Evolutionary conservation across 208 protist genomes (phyloP), one percentile per base, ranked within the genome.

Genomic region (Leishmania lainsoni): DNA sequence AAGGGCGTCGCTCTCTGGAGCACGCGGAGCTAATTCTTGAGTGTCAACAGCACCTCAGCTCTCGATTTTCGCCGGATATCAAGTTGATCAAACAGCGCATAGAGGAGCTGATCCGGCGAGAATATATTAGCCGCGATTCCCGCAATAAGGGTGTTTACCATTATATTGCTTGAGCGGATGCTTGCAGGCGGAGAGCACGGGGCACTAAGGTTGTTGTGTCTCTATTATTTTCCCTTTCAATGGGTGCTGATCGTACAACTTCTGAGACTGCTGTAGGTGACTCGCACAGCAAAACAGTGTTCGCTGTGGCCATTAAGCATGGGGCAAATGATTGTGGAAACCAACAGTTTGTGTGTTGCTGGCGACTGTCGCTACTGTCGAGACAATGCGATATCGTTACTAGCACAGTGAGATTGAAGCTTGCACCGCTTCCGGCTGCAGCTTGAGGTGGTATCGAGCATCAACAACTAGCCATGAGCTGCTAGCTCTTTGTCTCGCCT

Each of bases 31-130:
- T 98, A 58, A 56, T 97, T 10, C 86, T 87, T 20, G 87, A 97
- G 82, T 96, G 92, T 78, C 88, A 89, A 45, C 84, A 91, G 75
- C 91, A 94, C 84, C 84, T 98, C 5, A 83, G 75, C 68, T 51
- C 79, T 45, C 83, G 83, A 26, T 98, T 98, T 81, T 86, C 76
- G 2, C 88, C 90, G 2, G 93, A 98, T 68, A 65, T 87, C 16
- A 94, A 91, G 68, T 58, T 96, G 10, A 88, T 98, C 56, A 98
- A 98, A 66, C 87, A 93, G 83, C 87, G 94, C 68, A 89, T 98
- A 74, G 96, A 97, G 79, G 92, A 98, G 54, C 86, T 98, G 20
- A 89, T 98, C 32, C 83, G 89, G 63, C 88, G 92, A 32, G 91
- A 95, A 17, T 97, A 91, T 75, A 91, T 98, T 75, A 92, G 94